phyloP scores from a whole-genome alignment of 2,329 filamentous ascomycete genomes.

The Microsporum audouinii region DNA sequence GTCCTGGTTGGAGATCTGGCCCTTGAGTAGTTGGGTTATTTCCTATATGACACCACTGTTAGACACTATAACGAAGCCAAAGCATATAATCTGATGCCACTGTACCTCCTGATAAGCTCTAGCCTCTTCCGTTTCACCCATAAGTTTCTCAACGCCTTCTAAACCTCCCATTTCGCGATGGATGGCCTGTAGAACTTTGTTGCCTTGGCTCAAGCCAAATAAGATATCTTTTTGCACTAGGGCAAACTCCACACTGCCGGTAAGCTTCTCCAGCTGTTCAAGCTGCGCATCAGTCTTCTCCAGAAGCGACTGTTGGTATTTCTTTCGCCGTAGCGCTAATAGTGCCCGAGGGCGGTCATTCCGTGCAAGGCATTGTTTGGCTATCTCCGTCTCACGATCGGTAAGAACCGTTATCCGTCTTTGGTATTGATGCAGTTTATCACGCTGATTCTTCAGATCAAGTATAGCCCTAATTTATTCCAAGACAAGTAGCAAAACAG shows the following conservation, averaged over 20 bases:
- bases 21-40: slow-evolving; percentile 80
- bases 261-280: slow-evolving; percentile 83
- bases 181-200: slow-evolving; percentile 77
- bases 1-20: slow-evolving; percentile 82
- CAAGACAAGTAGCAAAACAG: background rate
- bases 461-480: slow-evolving; percentile 64
- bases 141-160: slow-evolving; percentile 85
- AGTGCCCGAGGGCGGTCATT: slow-evolving; percentile 74
- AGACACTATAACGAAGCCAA: background rate
- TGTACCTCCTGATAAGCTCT: slow-evolving; percentile 75
- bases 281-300: slow-evolving; percentile 85
- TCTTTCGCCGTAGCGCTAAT: slow-evolving; percentile 82
- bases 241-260: slow-evolving; percentile 84
- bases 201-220: slow-evolving; percentile 85
- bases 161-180: slow-evolving; percentile 92
- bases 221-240: slow-evolving; percentile 93
- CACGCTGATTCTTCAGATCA: slow-evolving; percentile 93
- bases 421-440: slow-evolving; percentile 94
- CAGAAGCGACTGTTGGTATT: slow-evolving; percentile 87
- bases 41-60: slow-evolving; percentile 46
- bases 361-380: slow-evolving; percentile 65
- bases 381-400: slow-evolving; percentile 74
- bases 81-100: slow-evolving; percentile 18
- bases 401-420: slow-evolving; percentile 78
- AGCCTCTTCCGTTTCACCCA: slow-evolving; percentile 85